Evolutionary conservation across 2,329 filamentous ascomycete genomes (phyloP).

Genomic region (Hirsutella minnesotensis): DNA sequence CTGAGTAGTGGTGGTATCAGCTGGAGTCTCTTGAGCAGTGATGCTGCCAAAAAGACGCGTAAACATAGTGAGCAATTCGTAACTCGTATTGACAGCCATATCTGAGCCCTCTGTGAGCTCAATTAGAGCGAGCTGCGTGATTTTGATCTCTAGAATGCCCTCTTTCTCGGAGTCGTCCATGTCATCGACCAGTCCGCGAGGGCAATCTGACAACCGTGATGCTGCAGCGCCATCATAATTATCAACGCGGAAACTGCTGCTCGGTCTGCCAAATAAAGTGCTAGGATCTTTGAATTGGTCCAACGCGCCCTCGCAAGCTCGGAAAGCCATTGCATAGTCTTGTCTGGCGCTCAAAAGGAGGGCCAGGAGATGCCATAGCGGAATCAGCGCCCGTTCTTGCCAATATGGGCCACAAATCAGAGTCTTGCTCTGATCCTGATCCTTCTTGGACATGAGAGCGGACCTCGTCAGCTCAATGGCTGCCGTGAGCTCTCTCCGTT

Average conservation of each 20-base stretch:
- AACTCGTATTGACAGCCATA: constrained; percentile 76
- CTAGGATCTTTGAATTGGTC: constrained; percentile 71
- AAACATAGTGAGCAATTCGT: constrained; percentile 75
- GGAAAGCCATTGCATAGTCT: constrained; percentile 68
- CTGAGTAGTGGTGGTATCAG: constrained; percentile 29
- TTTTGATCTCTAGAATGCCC: constrained; percentile 83
- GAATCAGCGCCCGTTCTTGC: constrained; percentile 57
- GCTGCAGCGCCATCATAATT: constrained; percentile 48
- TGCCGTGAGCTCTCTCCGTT: constrained; percentile 66
- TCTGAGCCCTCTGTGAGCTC: constrained; percentile 77
- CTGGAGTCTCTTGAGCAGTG: constrained; percentile 32
- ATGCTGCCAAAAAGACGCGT: constrained; percentile 60
- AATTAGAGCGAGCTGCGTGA: constrained; percentile 79
- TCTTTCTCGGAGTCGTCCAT: constrained; percentile 81
- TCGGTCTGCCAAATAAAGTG: constrained; percentile 54
- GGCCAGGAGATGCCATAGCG: constrained; percentile 84
- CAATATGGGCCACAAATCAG: constrained; percentile 37
- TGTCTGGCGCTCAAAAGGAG: constrained; percentile 77
- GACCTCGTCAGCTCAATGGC: constrained; percentile 76
- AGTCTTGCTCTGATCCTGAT: constrained; percentile 29
- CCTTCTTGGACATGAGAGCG: constrained; percentile 52
- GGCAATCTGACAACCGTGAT: constrained; percentile 12
- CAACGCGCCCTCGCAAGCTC: constrained; percentile 81
- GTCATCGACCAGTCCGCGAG: constrained; percentile 53
- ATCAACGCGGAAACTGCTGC: constrained; percentile 48